These are phyloP conservation scores for Hymenoscyphus occultus DNA, from an alignment of 2,329 filamentous ascomycete species.

Conservation along the genomic window DNA sequence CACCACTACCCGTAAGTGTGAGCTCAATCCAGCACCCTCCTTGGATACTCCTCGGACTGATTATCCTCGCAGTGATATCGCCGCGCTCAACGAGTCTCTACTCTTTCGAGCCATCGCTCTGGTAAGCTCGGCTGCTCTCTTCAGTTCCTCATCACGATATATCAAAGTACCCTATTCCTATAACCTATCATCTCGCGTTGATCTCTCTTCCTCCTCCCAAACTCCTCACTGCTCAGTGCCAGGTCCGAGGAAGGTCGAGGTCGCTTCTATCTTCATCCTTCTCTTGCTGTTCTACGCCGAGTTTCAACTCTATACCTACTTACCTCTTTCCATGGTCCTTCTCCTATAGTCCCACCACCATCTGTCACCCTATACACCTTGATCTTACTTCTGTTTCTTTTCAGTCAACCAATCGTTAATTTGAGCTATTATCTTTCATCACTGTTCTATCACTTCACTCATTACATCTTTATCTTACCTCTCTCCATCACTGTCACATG, in stretches of 20 bases:
- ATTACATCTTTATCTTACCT: background rate
- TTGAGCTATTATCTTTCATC: background rate
- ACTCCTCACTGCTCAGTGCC: background rate
- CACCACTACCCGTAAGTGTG: background rate
- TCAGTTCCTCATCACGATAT: background rate
- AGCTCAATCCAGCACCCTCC: background rate
- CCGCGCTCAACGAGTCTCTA: background rate
- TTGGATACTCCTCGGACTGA: background rate
- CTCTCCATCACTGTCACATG: background rate
- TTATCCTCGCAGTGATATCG: background rate
- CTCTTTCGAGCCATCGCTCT: background rate
- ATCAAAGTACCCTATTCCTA: background rate
- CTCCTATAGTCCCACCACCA: background rate
- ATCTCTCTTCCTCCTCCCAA: background rate
- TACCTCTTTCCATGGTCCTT: background rate
- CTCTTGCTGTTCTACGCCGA: background rate
- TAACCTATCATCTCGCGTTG: background rate
- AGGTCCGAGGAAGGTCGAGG: background rate
- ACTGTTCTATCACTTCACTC: background rate
- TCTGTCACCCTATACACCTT: background rate
- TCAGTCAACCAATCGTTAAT: background rate
- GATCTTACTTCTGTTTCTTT: background rate
- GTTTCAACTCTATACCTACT: background rate
- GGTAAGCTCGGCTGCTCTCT: background rate
- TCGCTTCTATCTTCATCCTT: background rate